Evolutionary conservation across 129 eudicot species (phyloP), one percentile per base, ranked within the genome.

Genomic region (Centrapalus pauciflorus): DNA sequence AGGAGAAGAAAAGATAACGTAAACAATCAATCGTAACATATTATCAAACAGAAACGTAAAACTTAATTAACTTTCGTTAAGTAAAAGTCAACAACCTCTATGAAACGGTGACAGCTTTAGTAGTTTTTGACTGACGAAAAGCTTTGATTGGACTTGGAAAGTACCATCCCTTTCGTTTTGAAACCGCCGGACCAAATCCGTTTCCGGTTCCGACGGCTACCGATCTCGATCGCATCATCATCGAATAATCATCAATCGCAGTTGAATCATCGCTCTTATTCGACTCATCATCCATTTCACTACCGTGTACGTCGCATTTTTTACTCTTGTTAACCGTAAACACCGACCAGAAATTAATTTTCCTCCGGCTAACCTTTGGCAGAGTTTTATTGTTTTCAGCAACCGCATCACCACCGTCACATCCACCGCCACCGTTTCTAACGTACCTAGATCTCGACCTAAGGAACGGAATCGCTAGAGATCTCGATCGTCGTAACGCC

Each of bases 121-220:
- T 55, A 3, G 61, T 57, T 54, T 84, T 77, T 5, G 96, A 55
- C 4, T 85, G 82, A 46, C 91, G 79, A 50, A 92, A 81, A 6
- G 71, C 86, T 80, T 83, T 87, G 51, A 85, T 77, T 40, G 95
- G 90, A 66, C 98, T 88, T 19, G 90, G 85, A 45, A 92, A 88
- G 19, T 83, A 52, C 96, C 98, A 88, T 19, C 90, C 83, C 25
- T 79, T 78, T 5, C 76, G 69, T 45, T 78, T 82, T 51, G 33
- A 17, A 6, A 33, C 50, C 76, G 83, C 29, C 73, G 73, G 58
- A 34, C 19, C 40, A 24, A 70, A 28, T 38, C 68, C 61, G 76
- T 54, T 14, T 23, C 72, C 51, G 70, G 52, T 40, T 26, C 76
- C 71, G 0, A 74, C 82, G 6, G 80, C 79, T 2, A 88, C 86